Conservation (phyloP, 305 asterid genomes). For the Rubia tinctorum region DNA sequence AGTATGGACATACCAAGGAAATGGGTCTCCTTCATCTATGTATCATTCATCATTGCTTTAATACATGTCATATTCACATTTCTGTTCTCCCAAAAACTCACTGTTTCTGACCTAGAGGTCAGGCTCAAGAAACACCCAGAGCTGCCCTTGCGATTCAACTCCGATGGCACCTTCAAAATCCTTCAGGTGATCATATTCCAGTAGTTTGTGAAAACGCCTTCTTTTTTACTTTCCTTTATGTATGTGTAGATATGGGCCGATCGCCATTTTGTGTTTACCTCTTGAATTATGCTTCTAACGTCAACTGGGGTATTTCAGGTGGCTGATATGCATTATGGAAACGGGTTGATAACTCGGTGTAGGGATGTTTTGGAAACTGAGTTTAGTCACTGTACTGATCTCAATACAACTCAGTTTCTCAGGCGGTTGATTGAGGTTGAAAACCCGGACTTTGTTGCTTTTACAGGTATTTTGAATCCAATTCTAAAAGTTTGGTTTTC, state of each 20-base stretch:
- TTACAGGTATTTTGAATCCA: constrained; percentile 51
- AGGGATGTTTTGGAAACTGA: constrained; percentile 75
- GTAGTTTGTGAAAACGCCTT: neutral
- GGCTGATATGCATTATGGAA: constrained; percentile 97
- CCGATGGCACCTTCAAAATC: constrained; percentile 89
- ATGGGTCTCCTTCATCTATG: constrained; percentile 52
- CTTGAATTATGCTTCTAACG: neutral
- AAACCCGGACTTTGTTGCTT: constrained; percentile 88
- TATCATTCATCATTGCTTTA: constrained; percentile 26
- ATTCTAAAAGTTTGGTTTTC: neutral
- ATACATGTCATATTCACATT: constrained; percentile 39
- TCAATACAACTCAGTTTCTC: constrained; percentile 72
- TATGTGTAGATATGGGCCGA: neutral
- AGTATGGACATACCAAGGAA: constrained; percentile 30
- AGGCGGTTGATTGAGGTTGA: constrained; percentile 69
- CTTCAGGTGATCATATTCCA: constrained; percentile 57
- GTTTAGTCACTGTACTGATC: constrained; percentile 69
- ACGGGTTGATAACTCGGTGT: constrained; percentile 82
- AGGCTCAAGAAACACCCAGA: constrained; percentile 50
- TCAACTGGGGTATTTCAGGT: constrained; percentile 41
- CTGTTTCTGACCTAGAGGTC: constrained; percentile 38
- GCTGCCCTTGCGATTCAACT: constrained; percentile 65
- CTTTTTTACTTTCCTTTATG: neutral
- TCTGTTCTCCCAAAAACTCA: constrained; percentile 45
- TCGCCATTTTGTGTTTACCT: neutral